These are phyloP conservation scores for Lipomyces anomalus DNA, from an alignment of 805 yeast genomes.

Conservation along the genomic window DNA sequence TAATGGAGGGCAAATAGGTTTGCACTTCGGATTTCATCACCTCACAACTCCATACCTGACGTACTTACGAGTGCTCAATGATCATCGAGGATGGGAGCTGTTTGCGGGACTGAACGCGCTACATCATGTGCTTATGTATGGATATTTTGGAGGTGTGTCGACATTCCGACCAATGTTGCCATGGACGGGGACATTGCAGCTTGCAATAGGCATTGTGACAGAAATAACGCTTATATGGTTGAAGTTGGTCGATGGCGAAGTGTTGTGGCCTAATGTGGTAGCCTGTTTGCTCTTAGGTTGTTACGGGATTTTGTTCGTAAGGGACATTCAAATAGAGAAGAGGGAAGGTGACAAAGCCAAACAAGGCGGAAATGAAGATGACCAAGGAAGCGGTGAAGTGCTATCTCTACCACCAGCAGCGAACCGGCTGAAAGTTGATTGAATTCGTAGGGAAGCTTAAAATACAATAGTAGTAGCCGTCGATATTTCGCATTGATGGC, in stretches of 20 bases:
- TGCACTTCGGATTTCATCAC: conserved; percentile 4
- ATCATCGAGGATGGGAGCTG: conserved; percentile 1
- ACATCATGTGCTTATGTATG: no score
- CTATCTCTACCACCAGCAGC: no score
- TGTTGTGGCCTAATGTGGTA: conserved; percentile 1
- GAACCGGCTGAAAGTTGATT: no score
- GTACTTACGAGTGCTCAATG: conserved; percentile 1
- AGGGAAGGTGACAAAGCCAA: not conserved
- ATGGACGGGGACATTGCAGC: conserved; percentile 5
- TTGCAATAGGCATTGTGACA: not conserved
- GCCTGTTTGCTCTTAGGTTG: not conserved
- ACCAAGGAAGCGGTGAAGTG: no score
- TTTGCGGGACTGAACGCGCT: conserved; percentile 3
- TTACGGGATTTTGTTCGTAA: not conserved
- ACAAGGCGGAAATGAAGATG: no score
- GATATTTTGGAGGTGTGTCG: conserved; percentile 1
- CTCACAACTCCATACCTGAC: conserved; percentile 3
- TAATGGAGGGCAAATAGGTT: conserved; percentile 1
- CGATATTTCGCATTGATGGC: no score
- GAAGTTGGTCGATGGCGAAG: not conserved
- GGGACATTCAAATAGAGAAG: conserved; percentile 1
- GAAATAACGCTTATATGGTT: not conserved
- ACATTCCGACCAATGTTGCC: conserved; percentile 1
- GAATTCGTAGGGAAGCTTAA: no score
- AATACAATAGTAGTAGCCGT: no score